These are phyloP conservation scores for Pueraria montana DNA, from an alignment of 306 rosid genomes.

Conservation along the genomic window DNA sequence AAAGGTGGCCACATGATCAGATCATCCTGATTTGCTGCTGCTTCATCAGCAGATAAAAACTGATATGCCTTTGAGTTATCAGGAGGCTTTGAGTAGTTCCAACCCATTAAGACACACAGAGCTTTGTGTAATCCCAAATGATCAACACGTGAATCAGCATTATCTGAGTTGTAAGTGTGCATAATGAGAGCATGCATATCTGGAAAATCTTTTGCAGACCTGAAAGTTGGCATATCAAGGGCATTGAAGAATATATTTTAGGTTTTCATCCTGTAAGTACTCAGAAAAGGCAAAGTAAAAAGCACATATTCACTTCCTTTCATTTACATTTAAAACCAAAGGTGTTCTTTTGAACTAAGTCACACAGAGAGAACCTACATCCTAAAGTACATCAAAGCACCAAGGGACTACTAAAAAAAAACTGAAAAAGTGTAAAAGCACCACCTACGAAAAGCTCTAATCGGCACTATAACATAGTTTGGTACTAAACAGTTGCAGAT, in stretches of 20 bases:
- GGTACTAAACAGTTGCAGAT: not conserved
- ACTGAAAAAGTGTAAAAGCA: not conserved
- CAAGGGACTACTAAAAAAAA: constrained; percentile 16
- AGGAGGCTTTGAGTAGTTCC: constrained; percentile 88
- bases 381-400: constrained; percentile 24
- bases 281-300: constrained; percentile 54
- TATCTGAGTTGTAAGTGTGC: constrained; percentile 90
- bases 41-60: constrained; percentile 88
- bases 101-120: constrained; percentile 95
- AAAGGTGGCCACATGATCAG: constrained; percentile 98
- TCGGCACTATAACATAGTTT: constrained; percentile 16
- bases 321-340: constrained; percentile 15
- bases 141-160: constrained; percentile 78
- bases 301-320: constrained; percentile 50
- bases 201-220: constrained; percentile 93
- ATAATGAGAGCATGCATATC: constrained; percentile 91
- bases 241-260: constrained; percentile 72
- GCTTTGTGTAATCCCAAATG: constrained; percentile 99
- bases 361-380: constrained; percentile 37
- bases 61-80: constrained; percentile 90
- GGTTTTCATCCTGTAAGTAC: constrained; percentile 59
- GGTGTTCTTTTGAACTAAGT: constrained; percentile 11
- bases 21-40: constrained; percentile 93
- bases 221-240: constrained; percentile 83
- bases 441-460: constrained; percentile 2